These are phyloP conservation scores for bread wheat (Triticum aestivum) DNA, from an alignment of 176 grass and related monocot genomes.

Conservation along the genomic window DNA sequence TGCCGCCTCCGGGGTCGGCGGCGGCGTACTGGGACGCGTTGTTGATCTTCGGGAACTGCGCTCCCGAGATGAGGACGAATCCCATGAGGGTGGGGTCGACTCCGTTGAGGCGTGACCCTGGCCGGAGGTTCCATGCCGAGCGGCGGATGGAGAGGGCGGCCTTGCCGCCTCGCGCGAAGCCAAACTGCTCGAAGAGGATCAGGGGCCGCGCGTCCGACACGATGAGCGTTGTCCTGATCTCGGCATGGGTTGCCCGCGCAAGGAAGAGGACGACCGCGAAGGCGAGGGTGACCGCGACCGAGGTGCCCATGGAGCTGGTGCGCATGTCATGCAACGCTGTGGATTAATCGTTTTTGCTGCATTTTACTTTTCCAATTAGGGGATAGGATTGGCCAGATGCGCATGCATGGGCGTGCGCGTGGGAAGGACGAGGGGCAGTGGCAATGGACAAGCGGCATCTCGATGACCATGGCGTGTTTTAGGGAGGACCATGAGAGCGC, in stretches of 20 bases:
- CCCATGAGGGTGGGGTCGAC: slow-evolving; percentile 52
- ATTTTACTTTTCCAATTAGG: not conserved
- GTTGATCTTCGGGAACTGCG: slow-evolving; percentile 34
- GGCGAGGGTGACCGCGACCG: slow-evolving; percentile 11
- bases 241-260: slow-evolving; percentile 2
- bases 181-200: slow-evolving; percentile 77
- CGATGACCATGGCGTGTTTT: slow-evolving; percentile 53
- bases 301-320: slow-evolving; percentile 32
- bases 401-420: not conserved
- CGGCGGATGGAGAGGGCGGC: slow-evolving; percentile 44
- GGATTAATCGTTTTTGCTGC: not conserved
- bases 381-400: not conserved
- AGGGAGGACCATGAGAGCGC: slow-evolving; percentile 36
- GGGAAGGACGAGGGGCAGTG: not conserved
- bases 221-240: slow-evolving; percentile 51
- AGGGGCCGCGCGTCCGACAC: slow-evolving; percentile 37
- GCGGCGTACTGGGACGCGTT: slow-evolving; percentile 45
- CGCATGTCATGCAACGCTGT: slow-evolving; percentile 13
- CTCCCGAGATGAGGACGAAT: slow-evolving; percentile 54
- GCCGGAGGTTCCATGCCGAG: slow-evolving; percentile 34
- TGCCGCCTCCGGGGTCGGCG: slow-evolving; percentile 4
- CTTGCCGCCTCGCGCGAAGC: slow-evolving; percentile 48
- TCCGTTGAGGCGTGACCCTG: not conserved
- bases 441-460: slow-evolving; percentile 14
- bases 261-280: not conserved